phyloP scores from a whole-genome alignment of 1,284 basidiomycete genomes.

The Heterobasidion parviporum region DNA sequence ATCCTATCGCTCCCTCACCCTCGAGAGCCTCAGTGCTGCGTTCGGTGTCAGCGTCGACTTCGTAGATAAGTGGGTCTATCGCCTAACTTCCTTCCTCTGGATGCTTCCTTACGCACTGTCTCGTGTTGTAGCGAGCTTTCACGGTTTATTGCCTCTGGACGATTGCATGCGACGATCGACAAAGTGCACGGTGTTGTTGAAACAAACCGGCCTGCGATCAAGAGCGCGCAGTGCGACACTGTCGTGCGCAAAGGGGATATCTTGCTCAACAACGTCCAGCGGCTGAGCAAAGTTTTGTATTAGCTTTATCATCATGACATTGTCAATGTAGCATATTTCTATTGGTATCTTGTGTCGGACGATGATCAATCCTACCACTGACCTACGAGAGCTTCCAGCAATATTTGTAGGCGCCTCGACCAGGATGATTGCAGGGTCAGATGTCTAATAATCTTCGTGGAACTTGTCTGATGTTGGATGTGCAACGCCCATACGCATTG shows the following conservation, averaged over 20 bases:
- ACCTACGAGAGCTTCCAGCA: too few species aligned
- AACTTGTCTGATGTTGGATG: too few species aligned
- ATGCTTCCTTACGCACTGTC: background rate
- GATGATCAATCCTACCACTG: too few species aligned
- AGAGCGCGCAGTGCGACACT: slow-evolving; percentile 88
- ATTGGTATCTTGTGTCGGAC: too few species aligned
- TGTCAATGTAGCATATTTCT: background rate
- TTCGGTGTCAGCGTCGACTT: slow-evolving; percentile 91
- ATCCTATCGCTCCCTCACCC: slow-evolving; percentile 83
- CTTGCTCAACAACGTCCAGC: slow-evolving; percentile 73
- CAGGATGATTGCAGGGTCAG: too few species aligned
- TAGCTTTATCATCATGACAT: slow-evolving; percentile 18
- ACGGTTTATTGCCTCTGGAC: slow-evolving; percentile 86
- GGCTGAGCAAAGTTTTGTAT: slow-evolving; percentile 70
- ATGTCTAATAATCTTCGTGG: too few species aligned
- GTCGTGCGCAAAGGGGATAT: slow-evolving; percentile 86
- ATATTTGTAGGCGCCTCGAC: too few species aligned
- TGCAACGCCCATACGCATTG: too few species aligned
- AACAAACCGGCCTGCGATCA: slow-evolving; percentile 82
- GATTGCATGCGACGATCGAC: slow-evolving; percentile 89
- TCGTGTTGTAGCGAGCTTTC: slow-evolving; percentile 67
- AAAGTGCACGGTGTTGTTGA: slow-evolving; percentile 91
- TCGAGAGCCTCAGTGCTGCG: slow-evolving; percentile 80
- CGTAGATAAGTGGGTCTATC: slow-evolving; percentile 64
- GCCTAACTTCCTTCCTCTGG: background rate